phyloP scores from a whole-genome alignment of 164 flowering plant genomes.

The Brasenia schreberi region DNA sequence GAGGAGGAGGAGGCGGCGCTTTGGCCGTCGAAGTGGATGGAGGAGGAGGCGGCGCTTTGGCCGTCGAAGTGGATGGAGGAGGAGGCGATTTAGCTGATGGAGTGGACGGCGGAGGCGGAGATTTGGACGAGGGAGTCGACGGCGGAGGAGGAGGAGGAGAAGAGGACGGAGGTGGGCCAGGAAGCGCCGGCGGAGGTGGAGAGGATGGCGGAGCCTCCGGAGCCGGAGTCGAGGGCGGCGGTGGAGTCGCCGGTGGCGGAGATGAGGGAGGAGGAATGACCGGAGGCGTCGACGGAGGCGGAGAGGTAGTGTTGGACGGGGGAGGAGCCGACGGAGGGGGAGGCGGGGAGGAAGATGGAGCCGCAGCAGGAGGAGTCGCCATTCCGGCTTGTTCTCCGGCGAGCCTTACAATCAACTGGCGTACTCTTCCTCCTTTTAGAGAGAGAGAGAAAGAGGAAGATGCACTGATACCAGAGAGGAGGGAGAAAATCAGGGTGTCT shows the following conservation, averaged over 20 bases:
- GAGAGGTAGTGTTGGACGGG: not conserved
- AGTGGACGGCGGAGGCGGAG: constrained; percentile 5
- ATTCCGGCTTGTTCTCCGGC: too few species aligned
- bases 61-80: constrained; percentile 5
- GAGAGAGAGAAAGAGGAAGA: too few species aligned
- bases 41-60: constrained; percentile 14
- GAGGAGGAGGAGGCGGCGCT: constrained; percentile 1
- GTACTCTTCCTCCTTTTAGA: too few species aligned
- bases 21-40: constrained; percentile 1
- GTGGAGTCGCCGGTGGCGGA: not conserved
- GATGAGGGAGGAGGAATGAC: not conserved
- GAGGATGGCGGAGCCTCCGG: not conserved
- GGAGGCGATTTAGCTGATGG: constrained; percentile 9
- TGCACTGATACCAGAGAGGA: too few species aligned
- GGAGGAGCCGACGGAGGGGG: not conserved
- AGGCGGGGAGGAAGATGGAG: not conserved
- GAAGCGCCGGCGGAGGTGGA: constrained; percentile 9
- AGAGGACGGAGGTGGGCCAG: constrained; percentile 8
- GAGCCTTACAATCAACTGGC: too few species aligned
- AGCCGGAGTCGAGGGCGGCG: not conserved
- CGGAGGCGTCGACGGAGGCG: not conserved
- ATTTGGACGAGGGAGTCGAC: constrained; percentile 5
- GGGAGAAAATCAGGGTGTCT: too few species aligned
- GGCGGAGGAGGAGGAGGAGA: constrained; percentile 9
- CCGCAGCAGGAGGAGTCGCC: not conserved